Conservation (phyloP, 352 stramenopile species). For the Globisporangium lucens region DNA sequence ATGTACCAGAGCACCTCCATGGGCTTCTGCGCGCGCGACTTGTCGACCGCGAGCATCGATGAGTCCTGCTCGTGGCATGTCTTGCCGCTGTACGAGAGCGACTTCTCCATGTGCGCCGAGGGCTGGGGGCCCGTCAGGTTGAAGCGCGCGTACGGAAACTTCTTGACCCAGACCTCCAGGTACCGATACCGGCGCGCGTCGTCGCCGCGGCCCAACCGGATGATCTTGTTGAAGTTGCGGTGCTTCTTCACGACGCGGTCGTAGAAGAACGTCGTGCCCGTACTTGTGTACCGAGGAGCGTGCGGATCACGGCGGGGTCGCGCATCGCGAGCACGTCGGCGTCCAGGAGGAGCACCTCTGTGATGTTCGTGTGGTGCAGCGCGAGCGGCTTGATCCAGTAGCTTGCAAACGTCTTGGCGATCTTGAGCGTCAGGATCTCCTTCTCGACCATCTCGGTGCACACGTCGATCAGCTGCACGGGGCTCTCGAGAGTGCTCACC, state of each 20-base stretch:
- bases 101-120: slow-evolving; percentile 32
- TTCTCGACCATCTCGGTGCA: slow-evolving; percentile 27
- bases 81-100: slow-evolving; percentile 35
- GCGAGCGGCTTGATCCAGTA: slow-evolving; percentile 69
- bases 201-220: slow-evolving; percentile 21
- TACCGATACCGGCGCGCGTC: slow-evolving; percentile 33
- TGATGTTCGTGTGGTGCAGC: slow-evolving; percentile 39
- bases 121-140: slow-evolving; percentile 25
- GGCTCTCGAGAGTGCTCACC: slow-evolving; percentile 24
- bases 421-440: slow-evolving; percentile 26
- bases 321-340: slow-evolving; percentile 40
- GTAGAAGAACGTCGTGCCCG: slow-evolving; percentile 68
- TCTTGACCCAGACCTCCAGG: slow-evolving; percentile 49
- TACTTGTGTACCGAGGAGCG: slow-evolving; percentile 35
- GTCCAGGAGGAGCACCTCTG: slow-evolving; percentile 51
- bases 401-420: slow-evolving; percentile 35
- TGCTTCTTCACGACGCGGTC: slow-evolving; percentile 58
- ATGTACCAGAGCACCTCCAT: slow-evolving; percentile 68
- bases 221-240: slow-evolving; percentile 54
- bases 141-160: slow-evolving; percentile 56
- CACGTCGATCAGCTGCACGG: slow-evolving; percentile 44
- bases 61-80: slow-evolving; percentile 72
- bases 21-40: slow-evolving; percentile 36
- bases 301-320: slow-evolving; percentile 41
- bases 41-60: slow-evolving; percentile 71